A percentile compares a stretch with the other conserved stretches of the same genome.
phyloP scores from a whole-genome alignment of 495 filamentous ascomycete genomes.

The Aspergillus egyptiacus region DNA sequence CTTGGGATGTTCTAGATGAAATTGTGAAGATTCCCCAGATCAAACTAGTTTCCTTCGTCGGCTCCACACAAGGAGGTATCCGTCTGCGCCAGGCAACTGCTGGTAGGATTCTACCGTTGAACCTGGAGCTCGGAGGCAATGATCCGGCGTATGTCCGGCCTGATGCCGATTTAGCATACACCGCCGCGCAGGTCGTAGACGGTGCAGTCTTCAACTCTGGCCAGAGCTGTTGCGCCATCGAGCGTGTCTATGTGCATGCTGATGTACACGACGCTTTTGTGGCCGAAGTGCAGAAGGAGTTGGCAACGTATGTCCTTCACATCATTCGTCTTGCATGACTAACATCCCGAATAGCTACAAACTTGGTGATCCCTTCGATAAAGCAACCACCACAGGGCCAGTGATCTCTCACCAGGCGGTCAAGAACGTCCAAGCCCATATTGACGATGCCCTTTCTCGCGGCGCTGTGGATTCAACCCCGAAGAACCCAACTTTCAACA shows the following conservation, averaged over 20 bases:
- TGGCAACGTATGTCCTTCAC: conserved; percentile 40
- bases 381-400: conserved; percentile 76
- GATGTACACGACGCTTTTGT: conserved; percentile 79
- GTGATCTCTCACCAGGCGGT: conserved; percentile 71
- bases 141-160: conserved; percentile 83
- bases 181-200: conserved; percentile 88
- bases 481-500: conserved; percentile 65
- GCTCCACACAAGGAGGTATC: conserved; percentile 80
- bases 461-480: conserved; percentile 83
- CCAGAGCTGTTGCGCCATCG: conserved; percentile 91
- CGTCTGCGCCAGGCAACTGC: conserved; percentile 76
- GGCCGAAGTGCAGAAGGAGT: conserved; percentile 65
- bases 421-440: conserved; percentile 70
- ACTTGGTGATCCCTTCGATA: conserved; percentile 77
- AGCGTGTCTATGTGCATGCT: conserved; percentile 87
- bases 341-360: conserved; percentile 54
- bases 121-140: conserved; percentile 89
- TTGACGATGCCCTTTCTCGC: conserved; percentile 76
- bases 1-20: conserved; percentile 62
- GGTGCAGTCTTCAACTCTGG: conserved; percentile 95
- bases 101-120: conserved; percentile 71
- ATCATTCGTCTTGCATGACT: conserved; percentile 12
- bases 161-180: conserved; percentile 84
- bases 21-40: conserved; percentile 72
- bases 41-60: conserved; percentile 79